Evolutionary conservation across 352 stramenopile species (phyloP).

Genomic region (Phytophthora litchii): DNA sequence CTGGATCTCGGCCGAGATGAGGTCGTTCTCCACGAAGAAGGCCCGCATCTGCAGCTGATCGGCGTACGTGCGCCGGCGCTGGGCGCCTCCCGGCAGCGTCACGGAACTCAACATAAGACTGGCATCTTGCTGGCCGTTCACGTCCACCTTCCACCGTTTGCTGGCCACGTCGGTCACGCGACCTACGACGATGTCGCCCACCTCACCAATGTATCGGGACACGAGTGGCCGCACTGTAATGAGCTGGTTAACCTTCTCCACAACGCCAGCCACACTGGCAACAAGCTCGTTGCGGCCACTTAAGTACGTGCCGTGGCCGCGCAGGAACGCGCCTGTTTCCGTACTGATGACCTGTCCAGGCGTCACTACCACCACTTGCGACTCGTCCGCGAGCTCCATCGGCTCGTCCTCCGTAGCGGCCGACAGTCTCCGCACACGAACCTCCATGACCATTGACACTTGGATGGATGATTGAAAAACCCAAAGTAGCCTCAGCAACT

Average conservation of each 20-base stretch:
- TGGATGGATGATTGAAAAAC: background rate
- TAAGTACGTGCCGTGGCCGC: slow-evolving; percentile 95
- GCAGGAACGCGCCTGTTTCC: slow-evolving; percentile 81
- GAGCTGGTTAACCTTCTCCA: slow-evolving; percentile 97
- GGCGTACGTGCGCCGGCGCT: slow-evolving; percentile 96
- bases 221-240: slow-evolving; percentile 93
- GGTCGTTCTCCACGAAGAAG: slow-evolving; percentile 95
- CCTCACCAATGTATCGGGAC: slow-evolving; percentile 93
- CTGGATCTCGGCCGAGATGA: slow-evolving; percentile 94
- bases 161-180: slow-evolving; percentile 92
- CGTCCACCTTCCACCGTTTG: slow-evolving; percentile 96
- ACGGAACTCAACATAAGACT: slow-evolving; percentile 94
- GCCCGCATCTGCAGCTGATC: slow-evolving; percentile 97
- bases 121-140: slow-evolving; percentile 85
- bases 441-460: slow-evolving; percentile 38
- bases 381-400: slow-evolving; percentile 39
- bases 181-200: slow-evolving; percentile 98
- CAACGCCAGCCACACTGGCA: slow-evolving; percentile 93
- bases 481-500: too few relatives aligned
- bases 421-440: slow-evolving; percentile 38
- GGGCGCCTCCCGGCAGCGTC: slow-evolving; percentile 94
- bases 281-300: slow-evolving; percentile 86
- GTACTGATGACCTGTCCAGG: slow-evolving; percentile 82
- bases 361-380: slow-evolving; percentile 70
- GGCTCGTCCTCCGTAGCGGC: slow-evolving; percentile 23